phyloP scores from a whole-genome alignment of 1,284 basidiomycete species.

The Ustilago cynodontis region DNA sequence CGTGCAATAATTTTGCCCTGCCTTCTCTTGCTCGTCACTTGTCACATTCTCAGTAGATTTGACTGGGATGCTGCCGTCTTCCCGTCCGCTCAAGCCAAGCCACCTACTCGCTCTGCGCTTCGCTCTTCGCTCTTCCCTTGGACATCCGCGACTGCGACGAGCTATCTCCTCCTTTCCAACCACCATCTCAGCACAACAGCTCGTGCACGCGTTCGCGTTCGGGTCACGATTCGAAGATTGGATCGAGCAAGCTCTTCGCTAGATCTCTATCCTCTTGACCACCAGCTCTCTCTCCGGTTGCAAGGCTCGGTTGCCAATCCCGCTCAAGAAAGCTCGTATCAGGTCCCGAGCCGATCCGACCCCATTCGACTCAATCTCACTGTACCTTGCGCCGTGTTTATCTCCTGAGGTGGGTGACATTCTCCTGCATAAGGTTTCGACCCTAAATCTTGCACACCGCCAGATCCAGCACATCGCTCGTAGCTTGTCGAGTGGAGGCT shows the following conservation, averaged over 20 bases:
- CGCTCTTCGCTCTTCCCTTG: not conserved
- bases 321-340: not conserved
- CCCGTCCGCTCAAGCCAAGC: not conserved
- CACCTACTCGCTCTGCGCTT: not conserved
- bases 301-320: not conserved
- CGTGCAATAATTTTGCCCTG: conserved; percentile 10
- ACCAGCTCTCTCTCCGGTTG: not conserved
- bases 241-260: not conserved
- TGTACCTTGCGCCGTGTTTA: not conserved
- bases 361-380: not conserved
- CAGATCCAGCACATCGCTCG: too few relatives aligned
- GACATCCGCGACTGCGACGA: not conserved
- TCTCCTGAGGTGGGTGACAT: not conserved
- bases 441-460: not conserved
- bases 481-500: too few relatives aligned
- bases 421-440: not conserved
- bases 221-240: not conserved
- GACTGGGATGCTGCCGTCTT: conserved; percentile 3
- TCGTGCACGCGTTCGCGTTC: not conserved
- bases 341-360: not conserved
- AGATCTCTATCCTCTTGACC: conserved; percentile 2
- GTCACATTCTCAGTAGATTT: conserved; percentile 6
- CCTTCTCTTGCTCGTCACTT: not conserved
- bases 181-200: not conserved
- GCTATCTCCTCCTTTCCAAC: not conserved